Evolutionary conservation across 495 filamentous ascomycete species (phyloP).

Genomic region (Astrothelium macrocarpum): DNA sequence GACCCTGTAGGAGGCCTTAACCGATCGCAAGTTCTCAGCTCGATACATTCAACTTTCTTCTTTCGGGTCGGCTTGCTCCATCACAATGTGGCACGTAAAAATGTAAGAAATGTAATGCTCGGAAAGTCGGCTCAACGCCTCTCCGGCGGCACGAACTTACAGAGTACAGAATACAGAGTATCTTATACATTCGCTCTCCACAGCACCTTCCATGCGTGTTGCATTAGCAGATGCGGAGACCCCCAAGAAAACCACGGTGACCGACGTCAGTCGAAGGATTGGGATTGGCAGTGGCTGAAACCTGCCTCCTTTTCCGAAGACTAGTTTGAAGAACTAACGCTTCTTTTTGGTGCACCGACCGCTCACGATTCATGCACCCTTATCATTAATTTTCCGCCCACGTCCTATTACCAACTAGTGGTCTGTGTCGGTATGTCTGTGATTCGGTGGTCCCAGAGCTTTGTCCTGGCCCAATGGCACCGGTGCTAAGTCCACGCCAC

Average conservation of each 20-base stretch:
- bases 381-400: neutral
- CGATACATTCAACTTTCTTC: too few relatives aligned
- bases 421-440: neutral
- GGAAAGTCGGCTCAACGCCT: too few relatives aligned
- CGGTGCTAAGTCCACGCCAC: neutral
- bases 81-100: too few relatives aligned
- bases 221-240: neutral
- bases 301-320: neutral
- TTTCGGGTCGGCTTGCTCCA: too few relatives aligned
- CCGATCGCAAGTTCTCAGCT: too few relatives aligned
- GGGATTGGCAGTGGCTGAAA: neutral
- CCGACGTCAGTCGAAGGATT: neutral
- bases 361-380: neutral
- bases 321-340: neutral
- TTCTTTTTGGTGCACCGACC: neutral
- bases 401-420: neutral
- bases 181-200: too few relatives aligned
- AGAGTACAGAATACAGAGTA: too few relatives aligned
- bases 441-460: neutral
- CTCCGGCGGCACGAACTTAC: too few relatives aligned
- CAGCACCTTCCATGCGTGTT: too few relatives aligned
- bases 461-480: neutral
- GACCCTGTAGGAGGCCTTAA: too few relatives aligned
- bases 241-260: neutral
- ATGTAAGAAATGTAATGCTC: too few relatives aligned